Evolutionary conservation across 192 early-diverging fungal genomes (phyloP).

Genomic region (Rhizophlyctis rosea): DNA sequence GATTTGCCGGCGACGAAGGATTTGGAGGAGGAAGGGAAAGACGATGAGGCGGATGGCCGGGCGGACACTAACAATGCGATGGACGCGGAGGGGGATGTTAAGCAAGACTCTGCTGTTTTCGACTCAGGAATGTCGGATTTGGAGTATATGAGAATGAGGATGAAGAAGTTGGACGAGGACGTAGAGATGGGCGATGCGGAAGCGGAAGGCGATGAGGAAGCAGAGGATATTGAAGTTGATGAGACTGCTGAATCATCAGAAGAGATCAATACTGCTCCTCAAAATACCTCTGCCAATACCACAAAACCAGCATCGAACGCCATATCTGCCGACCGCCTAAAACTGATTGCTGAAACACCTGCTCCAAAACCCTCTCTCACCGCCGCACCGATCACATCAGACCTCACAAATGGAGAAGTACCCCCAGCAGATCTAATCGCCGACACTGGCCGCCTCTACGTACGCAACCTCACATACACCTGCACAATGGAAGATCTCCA

Average conservation of each 20-base stretch:
- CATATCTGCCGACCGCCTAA: conserved; percentile 1
- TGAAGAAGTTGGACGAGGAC: conserved; percentile 34
- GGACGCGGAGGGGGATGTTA: conserved; percentile 3
- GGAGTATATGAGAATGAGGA: conserved; percentile 50
- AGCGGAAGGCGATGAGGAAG: conserved; percentile 39
- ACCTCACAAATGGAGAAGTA: conserved; percentile 16
- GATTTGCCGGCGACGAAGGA: conserved; percentile 56
- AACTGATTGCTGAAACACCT: background rate
- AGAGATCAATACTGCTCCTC: background rate
- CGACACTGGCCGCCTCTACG: conserved; percentile 92
- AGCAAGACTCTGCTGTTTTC: conserved; percentile 33
- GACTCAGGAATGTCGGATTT: conserved; percentile 47
- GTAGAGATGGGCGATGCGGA: conserved; percentile 20
- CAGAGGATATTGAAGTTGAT: conserved; percentile 9
- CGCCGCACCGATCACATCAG: background rate
- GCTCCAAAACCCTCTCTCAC: background rate
- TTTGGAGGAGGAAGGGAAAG: conserved; percentile 29
- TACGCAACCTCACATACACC: conserved; percentile 89
- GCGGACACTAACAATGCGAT: background rate
- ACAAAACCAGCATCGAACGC: background rate
- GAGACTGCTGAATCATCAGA: conserved; percentile 4
- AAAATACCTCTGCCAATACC: background rate
- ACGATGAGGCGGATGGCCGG: conserved; percentile 25
- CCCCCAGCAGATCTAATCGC: conserved; percentile 67
- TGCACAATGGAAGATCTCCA: conserved; percentile 86